A percentile compares a stretch with the other conserved stretches of the same genome.
Conservation (phyloP, 805 yeast species). For the Wickerhamomyces ciferrii region DNA sequence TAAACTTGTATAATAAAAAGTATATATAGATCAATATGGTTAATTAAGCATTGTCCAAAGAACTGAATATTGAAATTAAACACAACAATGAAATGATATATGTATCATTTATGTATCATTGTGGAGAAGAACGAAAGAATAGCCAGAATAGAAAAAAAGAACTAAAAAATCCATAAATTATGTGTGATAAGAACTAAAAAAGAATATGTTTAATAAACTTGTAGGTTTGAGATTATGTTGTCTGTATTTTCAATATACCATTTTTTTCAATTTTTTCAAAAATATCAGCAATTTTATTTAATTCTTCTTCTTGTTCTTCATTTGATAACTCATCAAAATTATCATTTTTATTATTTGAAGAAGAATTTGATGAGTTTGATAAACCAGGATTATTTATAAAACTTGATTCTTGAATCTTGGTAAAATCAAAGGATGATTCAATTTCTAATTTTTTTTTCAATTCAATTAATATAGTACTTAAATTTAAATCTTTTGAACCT, state of each 20-base stretch:
- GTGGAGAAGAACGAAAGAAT: too few relatives aligned
- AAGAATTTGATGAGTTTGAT: neutral
- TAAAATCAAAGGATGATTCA: neutral
- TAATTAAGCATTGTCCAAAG: neutral
- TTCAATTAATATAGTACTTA: constrained; percentile 4
- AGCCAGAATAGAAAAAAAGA: too few relatives aligned
- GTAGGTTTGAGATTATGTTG: constrained; percentile 14
- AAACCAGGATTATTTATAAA: neutral
- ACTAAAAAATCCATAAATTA: too few relatives aligned
- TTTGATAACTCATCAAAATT: constrained; percentile 19
- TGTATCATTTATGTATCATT: neutral
- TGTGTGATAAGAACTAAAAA: too few relatives aligned
- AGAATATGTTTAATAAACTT: too few relatives aligned
- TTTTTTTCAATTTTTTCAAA: constrained; percentile 20
- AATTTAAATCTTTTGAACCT: constrained; percentile 12
- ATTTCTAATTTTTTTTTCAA: constrained; percentile 1
- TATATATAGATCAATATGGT: neutral
- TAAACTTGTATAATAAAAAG: too few relatives aligned
- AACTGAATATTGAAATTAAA: neutral
- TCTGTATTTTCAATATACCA: constrained; percentile 21
- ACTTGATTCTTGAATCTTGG: neutral
- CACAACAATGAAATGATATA: too few relatives aligned
- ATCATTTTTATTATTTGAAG: too few relatives aligned
- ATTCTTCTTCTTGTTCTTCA: constrained; percentile 21
- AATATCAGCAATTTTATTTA: constrained; percentile 18